Percentiles rank a stretch among this genome's conserved stretches.
Evolutionary conservation across 352 stramenopile species (phyloP).

Genomic region (Globisporangium nodosum): DNA sequence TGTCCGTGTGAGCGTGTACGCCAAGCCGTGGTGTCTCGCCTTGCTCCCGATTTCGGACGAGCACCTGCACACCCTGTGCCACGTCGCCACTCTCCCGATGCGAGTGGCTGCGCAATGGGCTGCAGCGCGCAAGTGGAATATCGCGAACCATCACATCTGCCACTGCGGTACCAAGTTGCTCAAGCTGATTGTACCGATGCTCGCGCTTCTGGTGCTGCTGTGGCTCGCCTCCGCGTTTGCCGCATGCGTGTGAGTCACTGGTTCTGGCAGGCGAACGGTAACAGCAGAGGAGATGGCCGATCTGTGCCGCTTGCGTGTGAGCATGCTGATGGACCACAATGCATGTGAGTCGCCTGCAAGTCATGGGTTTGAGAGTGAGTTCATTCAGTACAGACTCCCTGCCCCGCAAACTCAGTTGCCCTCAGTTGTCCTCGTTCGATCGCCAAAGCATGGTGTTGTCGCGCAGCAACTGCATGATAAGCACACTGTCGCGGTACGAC

Average conservation of each 20-base stretch:
- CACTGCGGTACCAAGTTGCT: neutral
- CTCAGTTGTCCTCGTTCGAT: constrained; percentile 56
- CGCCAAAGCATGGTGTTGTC: constrained; percentile 99
- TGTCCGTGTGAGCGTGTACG: neutral
- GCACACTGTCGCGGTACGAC: constrained; percentile 98
- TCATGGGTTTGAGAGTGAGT: too few species aligned
- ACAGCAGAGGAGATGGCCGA: too few species aligned
- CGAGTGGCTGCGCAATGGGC: neutral
- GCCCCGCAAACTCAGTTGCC: too few species aligned
- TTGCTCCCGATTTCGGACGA: neutral
- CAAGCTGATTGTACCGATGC: neutral
- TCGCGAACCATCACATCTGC: neutral
- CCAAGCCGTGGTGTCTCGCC: neutral
- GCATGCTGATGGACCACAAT: too few species aligned
- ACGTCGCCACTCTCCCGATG: neutral
- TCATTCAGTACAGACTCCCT: too few species aligned
- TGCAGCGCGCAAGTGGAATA: neutral
- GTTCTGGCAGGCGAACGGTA: too few species aligned
- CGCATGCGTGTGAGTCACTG: neutral
- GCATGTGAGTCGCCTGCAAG: too few species aligned
- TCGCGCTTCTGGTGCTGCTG: neutral
- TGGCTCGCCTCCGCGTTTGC: neutral
- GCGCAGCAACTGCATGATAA: constrained; percentile 99
- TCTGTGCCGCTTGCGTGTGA: too few species aligned
- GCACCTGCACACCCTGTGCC: neutral